Evolutionary conservation across 768 basidiomycete genomes (phyloP).

Genomic region (Boletus rubescentipes): DNA sequence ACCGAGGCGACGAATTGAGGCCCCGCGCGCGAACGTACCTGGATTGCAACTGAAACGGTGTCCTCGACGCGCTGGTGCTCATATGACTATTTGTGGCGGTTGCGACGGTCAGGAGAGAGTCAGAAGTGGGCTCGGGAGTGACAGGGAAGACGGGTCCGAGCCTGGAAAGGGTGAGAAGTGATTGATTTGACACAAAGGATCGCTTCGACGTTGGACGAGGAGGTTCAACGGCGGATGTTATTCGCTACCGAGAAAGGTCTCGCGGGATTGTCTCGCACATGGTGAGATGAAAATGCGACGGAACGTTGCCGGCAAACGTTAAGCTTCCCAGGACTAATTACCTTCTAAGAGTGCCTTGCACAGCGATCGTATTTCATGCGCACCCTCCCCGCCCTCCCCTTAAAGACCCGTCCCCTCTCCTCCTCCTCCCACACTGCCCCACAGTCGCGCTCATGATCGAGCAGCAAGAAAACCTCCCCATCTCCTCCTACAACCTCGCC

Average conservation of each 20-base stretch:
- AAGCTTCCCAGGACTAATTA: conserved; percentile 36
- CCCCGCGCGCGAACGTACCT: conserved; percentile 31
- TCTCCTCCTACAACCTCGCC: conserved; percentile 60
- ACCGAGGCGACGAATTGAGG: conserved; percentile 15
- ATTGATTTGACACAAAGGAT: conserved; percentile 8
- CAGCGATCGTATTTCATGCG: conserved; percentile 36
- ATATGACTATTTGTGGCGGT: conserved; percentile 31
- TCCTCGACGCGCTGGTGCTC: conserved; percentile 20
- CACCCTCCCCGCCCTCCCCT: conserved; percentile 10
- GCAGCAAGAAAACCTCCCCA: conserved; percentile 44
- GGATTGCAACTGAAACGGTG: conserved; percentile 30
- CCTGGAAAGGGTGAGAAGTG: not conserved
- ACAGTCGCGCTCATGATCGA: conserved; percentile 52
- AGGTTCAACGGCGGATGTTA: conserved; percentile 23
- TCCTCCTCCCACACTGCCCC: not conserved
- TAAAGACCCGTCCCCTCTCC: conserved; percentile 21
- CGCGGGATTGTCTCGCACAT: conserved; percentile 30
- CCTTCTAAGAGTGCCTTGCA: conserved; percentile 32
- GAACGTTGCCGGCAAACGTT: conserved; percentile 34
- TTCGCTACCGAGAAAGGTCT: conserved; percentile 39
- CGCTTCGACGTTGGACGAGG: conserved; percentile 23
- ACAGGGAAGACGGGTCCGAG: conserved; percentile 15
- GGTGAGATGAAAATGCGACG: conserved; percentile 30
- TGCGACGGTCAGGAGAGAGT: conserved; percentile 10
- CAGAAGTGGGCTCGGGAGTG: not conserved